Conservation (phyloP, 768 basidiomycete species). For the Boletus sp. region DNA sequence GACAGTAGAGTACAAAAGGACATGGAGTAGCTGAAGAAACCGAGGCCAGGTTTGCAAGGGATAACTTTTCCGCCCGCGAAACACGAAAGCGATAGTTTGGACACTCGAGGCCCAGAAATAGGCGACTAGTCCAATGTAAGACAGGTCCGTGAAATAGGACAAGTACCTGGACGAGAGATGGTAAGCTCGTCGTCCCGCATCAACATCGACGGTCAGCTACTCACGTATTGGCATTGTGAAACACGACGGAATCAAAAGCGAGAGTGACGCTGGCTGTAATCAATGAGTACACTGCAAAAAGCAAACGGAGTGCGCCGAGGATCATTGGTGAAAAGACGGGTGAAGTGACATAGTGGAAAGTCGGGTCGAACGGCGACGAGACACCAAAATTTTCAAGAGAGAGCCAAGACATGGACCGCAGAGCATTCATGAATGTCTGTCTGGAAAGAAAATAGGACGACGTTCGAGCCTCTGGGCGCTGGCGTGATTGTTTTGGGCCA, state of each 20-base stretch:
- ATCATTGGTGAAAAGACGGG: conserved; percentile 40
- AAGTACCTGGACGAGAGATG: conserved; percentile 42
- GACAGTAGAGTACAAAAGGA: conserved; percentile 49
- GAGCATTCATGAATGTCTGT: conserved; percentile 2
- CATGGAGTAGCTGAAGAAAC: conserved; percentile 53
- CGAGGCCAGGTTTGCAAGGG: conserved; percentile 60
- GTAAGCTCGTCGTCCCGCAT: not conserved
- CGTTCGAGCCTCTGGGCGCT: not conserved
- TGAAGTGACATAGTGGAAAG: conserved; percentile 39
- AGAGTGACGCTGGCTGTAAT: conserved; percentile 36
- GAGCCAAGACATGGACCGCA: not conserved
- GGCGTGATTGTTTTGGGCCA: conserved; percentile 2
- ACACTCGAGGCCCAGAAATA: conserved; percentile 60
- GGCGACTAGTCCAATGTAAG: conserved; percentile 57
- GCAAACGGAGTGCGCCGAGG: conserved; percentile 45
- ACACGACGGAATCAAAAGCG: conserved; percentile 26
- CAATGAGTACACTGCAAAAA: conserved; percentile 51
- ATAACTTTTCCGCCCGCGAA: conserved; percentile 37
- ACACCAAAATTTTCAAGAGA: conserved; percentile 33
- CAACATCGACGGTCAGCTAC: conserved; percentile 21
- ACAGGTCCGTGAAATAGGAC: conserved; percentile 62
- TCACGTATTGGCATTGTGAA: conserved; percentile 30
- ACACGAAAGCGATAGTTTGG: conserved; percentile 48
- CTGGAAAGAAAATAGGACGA: not conserved
- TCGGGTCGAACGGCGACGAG: conserved; percentile 38